Conservation (phyloP, 2,329 filamentous ascomycete species). For the Colletotrichum tamarilloi region DNA sequence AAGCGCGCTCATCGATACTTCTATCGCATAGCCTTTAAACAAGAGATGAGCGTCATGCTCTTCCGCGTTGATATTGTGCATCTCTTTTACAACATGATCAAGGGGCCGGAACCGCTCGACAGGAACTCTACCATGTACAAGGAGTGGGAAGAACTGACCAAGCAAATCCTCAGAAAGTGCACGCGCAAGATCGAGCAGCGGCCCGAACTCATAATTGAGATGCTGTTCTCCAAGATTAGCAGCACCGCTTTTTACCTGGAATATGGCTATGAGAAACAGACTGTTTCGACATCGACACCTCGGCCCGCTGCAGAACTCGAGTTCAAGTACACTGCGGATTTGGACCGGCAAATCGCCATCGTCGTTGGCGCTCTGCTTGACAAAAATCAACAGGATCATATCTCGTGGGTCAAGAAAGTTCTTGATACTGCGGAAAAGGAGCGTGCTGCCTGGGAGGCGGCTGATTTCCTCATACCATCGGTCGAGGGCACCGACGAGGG, state of each 20-base stretch:
- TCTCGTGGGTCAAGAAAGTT: slow-evolving; percentile 85
- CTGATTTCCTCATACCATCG: slow-evolving; percentile 69
- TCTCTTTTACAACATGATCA: slow-evolving; percentile 90
- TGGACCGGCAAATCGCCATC: slow-evolving; percentile 80
- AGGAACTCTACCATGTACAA: slow-evolving; percentile 74
- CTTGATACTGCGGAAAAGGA: slow-evolving; percentile 77
- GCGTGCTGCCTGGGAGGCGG: slow-evolving; percentile 81
- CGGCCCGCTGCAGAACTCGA: slow-evolving; percentile 84
- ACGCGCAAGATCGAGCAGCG: slow-evolving; percentile 87
- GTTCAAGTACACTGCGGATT: slow-evolving; percentile 77
- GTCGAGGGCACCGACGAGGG: slow-evolving; percentile 42
- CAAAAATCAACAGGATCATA: slow-evolving; percentile 78
- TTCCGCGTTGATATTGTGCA: slow-evolving; percentile 92
- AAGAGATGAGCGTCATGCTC: slow-evolving; percentile 88
- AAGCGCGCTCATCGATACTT: slow-evolving; percentile 96
- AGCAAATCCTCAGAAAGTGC: slow-evolving; percentile 84
- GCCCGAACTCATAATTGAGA: slow-evolving; percentile 86
- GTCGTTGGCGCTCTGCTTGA: slow-evolving; percentile 84
- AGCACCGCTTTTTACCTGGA: slow-evolving; percentile 88
- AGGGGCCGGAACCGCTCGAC: slow-evolving; percentile 83
- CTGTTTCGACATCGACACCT: slow-evolving; percentile 68
- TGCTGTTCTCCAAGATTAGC: slow-evolving; percentile 93
- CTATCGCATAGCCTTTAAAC: slow-evolving; percentile 93
- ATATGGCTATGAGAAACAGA: slow-evolving; percentile 87
- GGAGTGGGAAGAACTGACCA: slow-evolving; percentile 92